Percentiles rank a stretch among this genome's conserved stretches.
phyloP scores from a whole-genome alignment of 1,284 basidiomycete species.

The Apiotrichum gracile region DNA sequence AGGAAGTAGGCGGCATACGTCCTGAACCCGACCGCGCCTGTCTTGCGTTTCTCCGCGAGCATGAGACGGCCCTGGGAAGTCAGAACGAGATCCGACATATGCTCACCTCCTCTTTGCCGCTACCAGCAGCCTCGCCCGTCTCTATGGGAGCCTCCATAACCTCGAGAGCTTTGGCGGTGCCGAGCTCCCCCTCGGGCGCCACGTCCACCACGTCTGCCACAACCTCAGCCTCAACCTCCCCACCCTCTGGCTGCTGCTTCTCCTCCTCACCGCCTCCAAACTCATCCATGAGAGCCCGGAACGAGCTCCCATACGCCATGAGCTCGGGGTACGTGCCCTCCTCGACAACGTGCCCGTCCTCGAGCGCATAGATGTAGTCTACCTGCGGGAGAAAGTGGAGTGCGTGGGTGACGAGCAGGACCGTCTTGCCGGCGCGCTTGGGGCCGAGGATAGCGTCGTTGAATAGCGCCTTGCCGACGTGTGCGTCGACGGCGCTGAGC shows the following conservation, averaged over 20 bases:
- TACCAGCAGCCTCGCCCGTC: slow-evolving; percentile 53
- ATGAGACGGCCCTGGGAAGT: slow-evolving; percentile 47
- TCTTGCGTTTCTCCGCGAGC: slow-evolving; percentile 50
- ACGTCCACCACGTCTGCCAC: too few species aligned
- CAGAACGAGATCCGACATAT: too few species aligned
- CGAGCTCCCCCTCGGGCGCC: slow-evolving; percentile 50
- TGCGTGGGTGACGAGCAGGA: slow-evolving; percentile 58
- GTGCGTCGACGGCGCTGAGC: slow-evolving; percentile 71
- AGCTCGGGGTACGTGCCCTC: slow-evolving; percentile 61
- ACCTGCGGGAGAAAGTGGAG: slow-evolving; percentile 45
- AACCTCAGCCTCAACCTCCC: too few species aligned
- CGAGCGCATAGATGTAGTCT: slow-evolving; percentile 46
- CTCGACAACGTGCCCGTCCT: slow-evolving; percentile 58
- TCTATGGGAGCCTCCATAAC: slow-evolving; percentile 32
- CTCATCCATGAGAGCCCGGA: slow-evolving; percentile 58
- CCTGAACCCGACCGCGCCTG: slow-evolving; percentile 57
- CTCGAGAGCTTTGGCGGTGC: too few species aligned
- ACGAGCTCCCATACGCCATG: slow-evolving; percentile 53
- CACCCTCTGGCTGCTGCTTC: too few species aligned
- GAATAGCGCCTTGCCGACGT: slow-evolving; percentile 78
- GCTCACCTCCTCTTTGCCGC: slow-evolving; percentile 59
- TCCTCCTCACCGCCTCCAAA: slow-evolving; percentile 52
- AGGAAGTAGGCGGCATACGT: slow-evolving; percentile 65
- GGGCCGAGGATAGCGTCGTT: slow-evolving; percentile 68
- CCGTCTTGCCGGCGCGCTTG: slow-evolving; percentile 58